Evolutionary conservation across 164 flowering plant genomes (phyloP), one percentile per base, ranked within the genome.

Genomic region (Macadamia tetraphylla): DNA sequence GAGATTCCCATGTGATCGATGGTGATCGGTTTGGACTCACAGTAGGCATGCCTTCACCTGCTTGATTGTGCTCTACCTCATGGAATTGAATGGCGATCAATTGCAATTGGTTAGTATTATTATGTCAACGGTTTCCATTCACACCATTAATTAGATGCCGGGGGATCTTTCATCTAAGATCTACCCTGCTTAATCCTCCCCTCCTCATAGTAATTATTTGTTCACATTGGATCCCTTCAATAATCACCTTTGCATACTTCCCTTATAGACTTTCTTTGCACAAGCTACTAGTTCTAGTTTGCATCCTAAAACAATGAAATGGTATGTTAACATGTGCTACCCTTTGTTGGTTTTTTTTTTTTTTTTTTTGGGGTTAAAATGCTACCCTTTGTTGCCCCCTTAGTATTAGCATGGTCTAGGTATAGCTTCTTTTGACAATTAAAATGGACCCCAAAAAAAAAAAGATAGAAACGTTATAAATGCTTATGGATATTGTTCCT

Each of bases 1-100:
- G 68, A 76, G 80, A 77, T 70, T 67, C 67, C 80, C 92, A 86
- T 79, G 87, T 84, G 88, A 80, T 66, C 60, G 88, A 82, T 75
- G 62, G 80, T 65, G 84, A 85, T 80, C 29, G 66, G 14, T 77
- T 81, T 82, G 78, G 86, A 78, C 78, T 73, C 74, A 61, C 76
- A 59, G 31, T 60, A 13, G 73, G 68, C 76, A 72, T 75, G 73
- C 15, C 64, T 62, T 70, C 78, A 62, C 70, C 81, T 64, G 62
- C 78, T 65, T 69, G 23, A 23, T 23, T 23, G 23, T 23, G 64
- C 60, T 73, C 57, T 15, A 18, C 58, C 60, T 43, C 14, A 56
- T 42, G 63, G 58, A 59, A 29, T 57, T 23, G 14, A 18, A 44
- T 12, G 29, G 56, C 11, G 3, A 31, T 56, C 48, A 29, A 35